Evolutionary conservation across 169 alveolate species (phyloP).

Genomic region (Cryptosporidium viatorum): DNA sequence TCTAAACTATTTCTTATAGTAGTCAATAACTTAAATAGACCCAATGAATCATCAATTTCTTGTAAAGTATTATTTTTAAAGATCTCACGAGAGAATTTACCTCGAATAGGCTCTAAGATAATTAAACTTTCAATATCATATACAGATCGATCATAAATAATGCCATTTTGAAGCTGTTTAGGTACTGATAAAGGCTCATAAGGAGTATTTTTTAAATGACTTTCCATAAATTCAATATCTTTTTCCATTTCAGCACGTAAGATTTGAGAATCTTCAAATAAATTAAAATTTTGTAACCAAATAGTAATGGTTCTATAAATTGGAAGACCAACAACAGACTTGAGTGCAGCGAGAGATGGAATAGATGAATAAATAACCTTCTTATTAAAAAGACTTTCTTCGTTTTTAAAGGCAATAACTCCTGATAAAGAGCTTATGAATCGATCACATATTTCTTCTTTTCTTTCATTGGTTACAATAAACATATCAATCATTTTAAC

Average conservation of each 20-base stretch:
- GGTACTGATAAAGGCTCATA: conserved; percentile 27
- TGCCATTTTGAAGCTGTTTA: conserved; percentile 17
- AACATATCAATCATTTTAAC: conserved; percentile 67
- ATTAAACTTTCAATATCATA: conserved; percentile 59
- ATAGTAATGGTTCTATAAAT: conserved; percentile 57
- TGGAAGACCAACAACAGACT: conserved; percentile 52
- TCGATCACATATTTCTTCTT: conserved; percentile 25
- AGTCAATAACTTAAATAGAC: neutral
- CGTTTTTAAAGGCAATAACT: conserved; percentile 30
- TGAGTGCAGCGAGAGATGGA: conserved; percentile 37
- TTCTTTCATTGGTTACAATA: conserved; percentile 47
- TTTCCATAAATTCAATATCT: conserved; percentile 7
- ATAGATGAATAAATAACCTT: conserved; percentile 57
- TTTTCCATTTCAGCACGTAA: conserved; percentile 22
- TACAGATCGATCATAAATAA: conserved; percentile 38
- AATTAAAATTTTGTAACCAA: conserved; percentile 30
- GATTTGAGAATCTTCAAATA: conserved; percentile 4
- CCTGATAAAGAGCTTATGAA: conserved; percentile 68
- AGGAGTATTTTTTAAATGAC: conserved; percentile 1
- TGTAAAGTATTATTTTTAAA: neutral
- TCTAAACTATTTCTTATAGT: conserved; percentile 28
- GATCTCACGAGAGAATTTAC: neutral
- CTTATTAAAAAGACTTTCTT: conserved; percentile 3
- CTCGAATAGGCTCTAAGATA: conserved; percentile 39
- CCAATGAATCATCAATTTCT: neutral